Evolutionary conservation across 2,329 filamentous ascomycete genomes (phyloP).

Genomic region (Lecanosticta acicola): DNA sequence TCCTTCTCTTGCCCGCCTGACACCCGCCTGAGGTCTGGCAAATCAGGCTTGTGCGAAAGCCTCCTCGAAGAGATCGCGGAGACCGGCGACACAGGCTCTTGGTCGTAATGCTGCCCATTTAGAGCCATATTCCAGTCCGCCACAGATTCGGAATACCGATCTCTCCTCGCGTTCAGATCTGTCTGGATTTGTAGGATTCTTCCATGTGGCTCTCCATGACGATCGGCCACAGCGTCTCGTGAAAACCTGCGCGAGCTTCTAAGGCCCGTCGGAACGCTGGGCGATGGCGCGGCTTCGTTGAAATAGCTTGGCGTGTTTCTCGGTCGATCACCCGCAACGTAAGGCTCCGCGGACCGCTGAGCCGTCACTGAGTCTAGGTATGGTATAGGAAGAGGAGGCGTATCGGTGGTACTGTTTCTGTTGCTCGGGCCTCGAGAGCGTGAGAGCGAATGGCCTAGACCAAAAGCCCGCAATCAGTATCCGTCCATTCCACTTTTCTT

Average conservation of each 20-base stretch:
- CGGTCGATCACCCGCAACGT: neutral
- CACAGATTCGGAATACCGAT: slow-evolving; percentile 1
- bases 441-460: neutral
- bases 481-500: neutral
- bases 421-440: neutral
- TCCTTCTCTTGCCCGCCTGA: neutral
- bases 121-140: slow-evolving; percentile 2
- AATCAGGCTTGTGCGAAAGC: slow-evolving; percentile 6
- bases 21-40: neutral
- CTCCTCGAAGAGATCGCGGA: neutral
- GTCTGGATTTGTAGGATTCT: neutral
- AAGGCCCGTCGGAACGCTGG: neutral
- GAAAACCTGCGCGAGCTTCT: neutral
- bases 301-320: neutral
- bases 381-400: neutral
- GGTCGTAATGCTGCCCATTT: neutral
- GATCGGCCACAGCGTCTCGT: neutral
- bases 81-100: neutral
- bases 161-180: neutral
- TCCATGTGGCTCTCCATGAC: neutral
- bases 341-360: neutral
- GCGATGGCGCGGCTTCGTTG: neutral
- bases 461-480: neutral
- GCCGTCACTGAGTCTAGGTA: too few relatives aligned
- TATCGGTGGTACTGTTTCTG: neutral